Evolutionary conservation across 2,329 filamentous ascomycete species (phyloP).

Genomic region (Plectosphaerella cucumerina): DNA sequence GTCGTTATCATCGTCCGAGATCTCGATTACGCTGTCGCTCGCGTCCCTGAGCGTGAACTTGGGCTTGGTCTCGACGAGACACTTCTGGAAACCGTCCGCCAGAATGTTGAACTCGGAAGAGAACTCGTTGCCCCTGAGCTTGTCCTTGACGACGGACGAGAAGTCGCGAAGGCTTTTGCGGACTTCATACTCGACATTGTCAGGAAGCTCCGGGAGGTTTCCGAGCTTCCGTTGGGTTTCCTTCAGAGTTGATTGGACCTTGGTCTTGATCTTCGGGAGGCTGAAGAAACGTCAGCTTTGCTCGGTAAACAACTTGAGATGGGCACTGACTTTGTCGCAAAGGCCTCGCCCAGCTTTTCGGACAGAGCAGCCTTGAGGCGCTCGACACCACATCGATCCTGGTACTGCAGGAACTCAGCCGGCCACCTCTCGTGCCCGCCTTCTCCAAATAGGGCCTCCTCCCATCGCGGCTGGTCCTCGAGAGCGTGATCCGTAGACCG

Average conservation of each 20-base stretch:
- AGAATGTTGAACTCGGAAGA: conserved; percentile 39
- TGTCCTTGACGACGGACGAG: conserved; percentile 44
- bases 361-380: conserved; percentile 50
- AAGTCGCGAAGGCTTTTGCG: conserved; percentile 56
- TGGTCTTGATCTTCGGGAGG: conserved; percentile 50
- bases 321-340: conserved; percentile 41
- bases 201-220: conserved; percentile 61
- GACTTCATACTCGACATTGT: conserved; percentile 64
- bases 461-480: conserved; percentile 46
- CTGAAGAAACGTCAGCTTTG: conserved; percentile 17
- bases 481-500: conserved; percentile 55
- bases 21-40: conserved; percentile 30
- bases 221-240: conserved; percentile 51
- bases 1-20: conserved; percentile 32
- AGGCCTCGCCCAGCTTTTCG: conserved; percentile 47
- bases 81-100: conserved; percentile 46
- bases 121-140: conserved; percentile 48
- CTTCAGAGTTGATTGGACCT: conserved; percentile 43
- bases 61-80: conserved; percentile 42
- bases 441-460: conserved; percentile 47
- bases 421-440: conserved; percentile 41
- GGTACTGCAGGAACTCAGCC: conserved; percentile 38
- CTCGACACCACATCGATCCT: conserved; percentile 48
- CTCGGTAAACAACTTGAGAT: background rate
- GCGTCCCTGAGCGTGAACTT: conserved; percentile 37